Base-by-base conservation (phyloP, 2,329 filamentous ascomycete genomes). In the Sclerotinia spermophila region DNA sequence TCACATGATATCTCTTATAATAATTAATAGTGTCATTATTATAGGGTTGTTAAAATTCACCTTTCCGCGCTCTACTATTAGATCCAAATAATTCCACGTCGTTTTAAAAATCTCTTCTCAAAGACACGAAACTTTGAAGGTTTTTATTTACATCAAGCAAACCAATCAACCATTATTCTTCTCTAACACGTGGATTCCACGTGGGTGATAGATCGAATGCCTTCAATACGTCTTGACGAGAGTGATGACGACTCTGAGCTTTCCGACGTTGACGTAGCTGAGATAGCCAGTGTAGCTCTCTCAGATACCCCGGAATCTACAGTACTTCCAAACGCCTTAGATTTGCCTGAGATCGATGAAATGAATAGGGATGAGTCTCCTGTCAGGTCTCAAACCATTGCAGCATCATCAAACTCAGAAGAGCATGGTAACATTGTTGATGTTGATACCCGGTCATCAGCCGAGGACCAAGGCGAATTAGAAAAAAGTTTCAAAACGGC, bases 1-100 rank as follows among this genome's bases (percentile, higher is more conserved):
- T 66, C 62, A 66, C 62, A 66, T 66, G 62, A 66, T 53, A 40
- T n/a, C 15, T n/a, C 8, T 66, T 27, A 17, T 53, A 53, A 30
- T 27, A 40, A 40, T 66, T 42, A 17, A 53, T 55, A 30, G 10
- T 33, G 27, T 30, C 33, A 17, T 53, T 6, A 17, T 42, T 11
- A 33, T 53, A 53, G 35, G 17, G 5, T 48, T 30, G 27, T 24
- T 15, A 53, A 35, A 40, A 42, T 53, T 66, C 33, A 55, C 62
- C 27, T 40, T 66, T 24, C n/a, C 19, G 24, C 24, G 10, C 13
- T 35, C 2, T 38, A 64, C 61, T 51, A 38, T 27, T 19, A 30
- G 30, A 38, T 11, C 17, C 24, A 45, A 35, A 35, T 38, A 21
- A 38, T 15, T 13, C 17, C 24, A 15, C n/a, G 2, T 53, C 7